Conservation (phyloP, 441 rosid genomes). For the Theobroma grandiflorum region DNA sequence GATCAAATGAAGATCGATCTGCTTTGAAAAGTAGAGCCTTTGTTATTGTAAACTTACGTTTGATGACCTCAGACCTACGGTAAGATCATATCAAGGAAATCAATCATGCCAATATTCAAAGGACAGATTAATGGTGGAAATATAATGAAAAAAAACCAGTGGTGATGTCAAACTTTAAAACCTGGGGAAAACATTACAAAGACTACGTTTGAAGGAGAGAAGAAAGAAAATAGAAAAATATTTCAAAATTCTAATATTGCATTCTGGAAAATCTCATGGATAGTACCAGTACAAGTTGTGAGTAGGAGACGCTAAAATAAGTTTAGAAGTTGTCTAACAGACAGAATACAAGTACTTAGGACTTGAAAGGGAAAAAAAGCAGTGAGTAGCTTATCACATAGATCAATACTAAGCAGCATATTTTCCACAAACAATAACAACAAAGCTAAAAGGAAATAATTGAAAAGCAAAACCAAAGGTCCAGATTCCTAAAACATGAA, state of each 20-base stretch:
- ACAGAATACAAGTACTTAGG: not conserved
- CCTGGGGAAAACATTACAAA: not conserved
- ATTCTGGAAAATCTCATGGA: not conserved
- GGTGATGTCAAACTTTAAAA: not conserved
- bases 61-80: constrained; percentile 70
- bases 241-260: not conserved
- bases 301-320: not conserved
- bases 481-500: constrained; percentile 9
- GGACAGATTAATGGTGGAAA: constrained; percentile 6
- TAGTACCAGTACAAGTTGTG: not conserved
- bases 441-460: not conserved
- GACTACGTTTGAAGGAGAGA: not conserved
- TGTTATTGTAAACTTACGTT: constrained; percentile 78
- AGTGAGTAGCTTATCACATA: not conserved
- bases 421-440: constrained; percentile 14
- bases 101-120: not conserved
- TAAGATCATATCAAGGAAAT: not conserved
- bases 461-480: not conserved
- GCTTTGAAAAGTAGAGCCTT: constrained; percentile 85
- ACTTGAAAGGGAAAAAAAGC: not conserved
- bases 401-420: not conserved
- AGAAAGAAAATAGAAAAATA: not conserved
- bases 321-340: not conserved
- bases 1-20: constrained; percentile 81
- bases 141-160: not conserved